A percentile compares a stretch with the other conserved stretches of the same genome.
Evolutionary conservation across 2,329 filamentous ascomycete species (phyloP).

Genomic region (Epichloe festucae): DNA sequence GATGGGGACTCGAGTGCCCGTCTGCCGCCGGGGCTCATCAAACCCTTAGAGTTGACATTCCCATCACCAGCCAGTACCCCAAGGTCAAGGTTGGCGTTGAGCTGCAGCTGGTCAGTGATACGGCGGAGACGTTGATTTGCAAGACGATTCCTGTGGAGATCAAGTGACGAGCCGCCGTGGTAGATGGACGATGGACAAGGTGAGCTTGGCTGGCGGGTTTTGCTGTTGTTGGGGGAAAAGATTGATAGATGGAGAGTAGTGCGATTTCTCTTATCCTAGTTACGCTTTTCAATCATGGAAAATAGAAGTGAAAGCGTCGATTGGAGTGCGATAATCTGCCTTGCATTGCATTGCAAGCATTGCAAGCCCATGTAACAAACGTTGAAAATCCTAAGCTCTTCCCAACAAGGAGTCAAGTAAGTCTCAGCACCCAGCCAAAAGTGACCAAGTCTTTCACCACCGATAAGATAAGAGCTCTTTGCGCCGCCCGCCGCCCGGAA

Average conservation of each 20-base stretch:
- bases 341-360: too few relatives aligned
- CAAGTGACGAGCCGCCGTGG: background rate
- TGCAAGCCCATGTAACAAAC: too few relatives aligned
- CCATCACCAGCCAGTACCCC: background rate
- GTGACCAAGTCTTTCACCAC: background rate
- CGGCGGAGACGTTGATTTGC: background rate
- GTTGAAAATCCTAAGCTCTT: too few relatives aligned
- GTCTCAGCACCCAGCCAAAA: background rate
- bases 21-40: background rate
- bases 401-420: too few relatives aligned
- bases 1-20: constrained; percentile 4
- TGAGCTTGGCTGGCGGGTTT: background rate
- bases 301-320: too few relatives aligned
- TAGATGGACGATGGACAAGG: background rate
- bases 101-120: background rate
- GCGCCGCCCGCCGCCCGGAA: background rate
- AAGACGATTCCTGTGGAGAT: constrained; percentile 3
- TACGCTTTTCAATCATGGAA: too few relatives aligned
- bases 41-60: background rate
- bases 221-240: background rate
- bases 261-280: too few relatives aligned
- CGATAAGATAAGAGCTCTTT: constrained; percentile 2
- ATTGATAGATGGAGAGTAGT: too few relatives aligned
- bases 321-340: too few relatives aligned
- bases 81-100: background rate